Conservation (phyloP, 495 filamentous ascomycete species). For the Penicillium arizonense region DNA sequence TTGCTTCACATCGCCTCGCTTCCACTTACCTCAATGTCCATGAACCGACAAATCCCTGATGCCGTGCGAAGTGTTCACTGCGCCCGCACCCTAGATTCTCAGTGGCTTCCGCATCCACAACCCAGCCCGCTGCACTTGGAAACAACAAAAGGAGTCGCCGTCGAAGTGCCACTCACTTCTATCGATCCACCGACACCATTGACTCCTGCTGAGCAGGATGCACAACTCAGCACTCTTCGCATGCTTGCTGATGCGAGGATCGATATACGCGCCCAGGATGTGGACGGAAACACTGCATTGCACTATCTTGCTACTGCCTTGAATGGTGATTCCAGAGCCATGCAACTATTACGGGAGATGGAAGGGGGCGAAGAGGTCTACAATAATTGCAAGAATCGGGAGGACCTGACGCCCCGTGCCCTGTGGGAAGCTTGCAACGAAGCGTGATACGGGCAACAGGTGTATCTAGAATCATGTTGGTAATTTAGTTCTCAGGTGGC, state of each 20-base stretch:
- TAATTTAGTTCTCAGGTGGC: too few relatives aligned
- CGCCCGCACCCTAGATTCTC: not conserved
- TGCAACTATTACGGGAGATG: not conserved
- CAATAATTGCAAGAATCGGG: not conserved
- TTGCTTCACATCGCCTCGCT: not conserved
- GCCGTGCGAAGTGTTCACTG: not conserved
- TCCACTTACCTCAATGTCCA: not conserved
- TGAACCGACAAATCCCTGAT: not conserved
- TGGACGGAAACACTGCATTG: conserved; percentile 1
- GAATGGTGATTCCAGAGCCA: not conserved
- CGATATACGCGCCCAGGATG: not conserved
- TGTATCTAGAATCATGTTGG: too few relatives aligned
- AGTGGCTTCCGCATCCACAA: not conserved
- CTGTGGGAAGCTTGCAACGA: not conserved
- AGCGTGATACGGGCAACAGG: too few relatives aligned
- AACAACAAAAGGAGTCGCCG: not conserved
- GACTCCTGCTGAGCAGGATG: not conserved
- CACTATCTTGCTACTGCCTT: not conserved
- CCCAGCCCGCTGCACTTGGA: not conserved
- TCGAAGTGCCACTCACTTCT: not conserved
- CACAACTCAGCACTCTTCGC: not conserved
- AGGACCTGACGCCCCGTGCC: not conserved
- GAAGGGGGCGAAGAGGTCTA: not conserved
- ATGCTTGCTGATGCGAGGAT: not conserved
- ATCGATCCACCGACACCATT: not conserved